phyloP scores from a whole-genome alignment of 2,329 filamentous ascomycete species.

The Penicillium fuscoglaucum region DNA sequence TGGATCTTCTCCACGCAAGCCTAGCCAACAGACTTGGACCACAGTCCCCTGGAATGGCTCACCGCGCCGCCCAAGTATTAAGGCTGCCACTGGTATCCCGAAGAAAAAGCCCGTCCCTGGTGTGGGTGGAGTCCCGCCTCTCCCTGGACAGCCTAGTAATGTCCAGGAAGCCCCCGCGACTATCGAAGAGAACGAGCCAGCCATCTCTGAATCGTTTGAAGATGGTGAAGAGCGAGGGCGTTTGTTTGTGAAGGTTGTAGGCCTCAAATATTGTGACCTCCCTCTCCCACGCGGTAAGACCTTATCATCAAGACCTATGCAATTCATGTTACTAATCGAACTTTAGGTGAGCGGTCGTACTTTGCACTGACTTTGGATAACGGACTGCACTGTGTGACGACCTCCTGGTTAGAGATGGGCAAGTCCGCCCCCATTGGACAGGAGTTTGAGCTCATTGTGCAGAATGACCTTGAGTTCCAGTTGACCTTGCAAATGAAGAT shows the following conservation, averaged over 20 bases:
- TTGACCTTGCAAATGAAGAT: conserved; percentile 95
- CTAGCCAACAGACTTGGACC: conserved; percentile 87
- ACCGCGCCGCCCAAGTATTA: conserved; percentile 65
- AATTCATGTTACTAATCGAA: conserved; percentile 26
- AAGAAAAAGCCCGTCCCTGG: conserved; percentile 63
- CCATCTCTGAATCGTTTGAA: conserved; percentile 61
- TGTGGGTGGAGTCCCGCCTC: conserved; percentile 72
- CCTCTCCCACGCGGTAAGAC: conserved; percentile 82
- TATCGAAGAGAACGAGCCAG: conserved; percentile 67
- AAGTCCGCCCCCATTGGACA: conserved; percentile 93
- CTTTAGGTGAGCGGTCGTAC: conserved; percentile 78
- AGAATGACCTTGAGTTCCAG: conserved; percentile 98
- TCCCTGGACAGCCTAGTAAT: conserved; percentile 86
- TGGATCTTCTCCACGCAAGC: conserved; percentile 71
- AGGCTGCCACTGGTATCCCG: conserved; percentile 57
- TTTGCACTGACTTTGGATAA: conserved; percentile 98
- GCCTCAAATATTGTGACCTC: conserved; percentile 86
- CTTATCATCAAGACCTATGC: not conserved
- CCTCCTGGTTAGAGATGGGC: conserved; percentile 88
- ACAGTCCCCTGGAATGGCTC: conserved; percentile 96
- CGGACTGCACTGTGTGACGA: conserved; percentile 95
- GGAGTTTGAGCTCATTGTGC: conserved; percentile 95
- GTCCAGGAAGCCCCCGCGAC: conserved; percentile 62
- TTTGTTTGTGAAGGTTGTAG: conserved; percentile 97
- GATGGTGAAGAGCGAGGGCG: conserved; percentile 85